These are phyloP conservation scores for Zygoascus flipseniorum DNA, from an alignment of 805 yeast species.

Conservation along the genomic window DNA sequence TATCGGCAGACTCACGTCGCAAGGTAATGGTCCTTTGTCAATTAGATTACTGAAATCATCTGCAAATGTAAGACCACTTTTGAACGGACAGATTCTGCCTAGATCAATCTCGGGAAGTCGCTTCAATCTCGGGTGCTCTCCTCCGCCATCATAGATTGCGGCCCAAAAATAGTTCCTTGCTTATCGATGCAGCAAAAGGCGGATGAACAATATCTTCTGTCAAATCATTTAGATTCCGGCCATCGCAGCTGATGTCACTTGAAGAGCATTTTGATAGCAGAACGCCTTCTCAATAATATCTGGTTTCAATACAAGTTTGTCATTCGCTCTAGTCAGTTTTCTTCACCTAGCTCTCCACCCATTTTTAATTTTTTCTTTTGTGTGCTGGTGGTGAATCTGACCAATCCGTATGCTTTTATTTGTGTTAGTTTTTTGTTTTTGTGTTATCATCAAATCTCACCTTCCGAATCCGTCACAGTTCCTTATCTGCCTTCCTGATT, in stretches of 20 bases:
- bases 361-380: neutral
- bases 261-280: neutral
- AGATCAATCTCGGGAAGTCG: neutral
- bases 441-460: neutral
- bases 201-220: neutral
- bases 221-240: neutral
- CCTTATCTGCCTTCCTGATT: neutral
- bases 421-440: neutral
- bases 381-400: neutral
- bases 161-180: neutral
- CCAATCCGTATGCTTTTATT: neutral
- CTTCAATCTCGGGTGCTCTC: neutral
- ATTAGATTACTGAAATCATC: neutral
- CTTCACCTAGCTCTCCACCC: neutral
- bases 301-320: neutral
- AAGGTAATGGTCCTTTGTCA: neutral
- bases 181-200: neutral
- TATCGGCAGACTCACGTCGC: neutral
- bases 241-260: neutral
- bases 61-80: neutral
- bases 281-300: neutral
- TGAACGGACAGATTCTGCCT: neutral
- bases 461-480: neutral
- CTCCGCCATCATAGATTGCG: neutral
- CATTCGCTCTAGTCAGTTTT: neutral